Percentiles rank a stretch among this genome's conserved stretches.
These are phyloP conservation scores for Serendipita sp. DNA, from an alignment of 1,284 basidiomycete genomes.

Conservation along the genomic window DNA sequence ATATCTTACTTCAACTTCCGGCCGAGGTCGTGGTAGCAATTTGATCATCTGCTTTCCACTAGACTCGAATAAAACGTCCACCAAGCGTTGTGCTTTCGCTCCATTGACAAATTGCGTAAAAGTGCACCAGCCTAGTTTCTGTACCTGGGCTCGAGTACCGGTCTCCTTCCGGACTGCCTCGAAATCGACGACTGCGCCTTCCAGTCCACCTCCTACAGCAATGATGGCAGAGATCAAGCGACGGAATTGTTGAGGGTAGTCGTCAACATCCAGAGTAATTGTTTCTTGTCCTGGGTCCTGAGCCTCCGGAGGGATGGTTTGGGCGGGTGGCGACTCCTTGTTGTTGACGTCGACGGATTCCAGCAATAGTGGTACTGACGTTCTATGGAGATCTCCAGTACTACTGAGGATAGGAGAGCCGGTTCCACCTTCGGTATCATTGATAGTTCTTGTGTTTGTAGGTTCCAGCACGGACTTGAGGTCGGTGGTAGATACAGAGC, in stretches of 20 bases:
- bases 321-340: no score
- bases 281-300: neutral
- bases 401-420: no score
- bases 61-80: neutral
- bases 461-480: no score
- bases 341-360: no score
- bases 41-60: neutral
- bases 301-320: no score
- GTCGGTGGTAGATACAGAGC: no score
- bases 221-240: neutral
- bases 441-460: neutral
- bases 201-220: neutral
- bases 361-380: no score
- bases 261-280: neutral
- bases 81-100: neutral
- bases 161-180: neutral
- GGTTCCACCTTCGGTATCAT: neutral
- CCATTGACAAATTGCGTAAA: conserved; percentile 1
- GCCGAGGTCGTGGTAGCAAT: neutral
- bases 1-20: neutral
- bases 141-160: neutral
- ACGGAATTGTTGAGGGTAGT: neutral
- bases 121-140: neutral
- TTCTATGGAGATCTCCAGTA: no score
- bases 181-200: neutral